phyloP scores from a whole-genome alignment of 306 rosid species.

The Crotalaria pallida region DNA sequence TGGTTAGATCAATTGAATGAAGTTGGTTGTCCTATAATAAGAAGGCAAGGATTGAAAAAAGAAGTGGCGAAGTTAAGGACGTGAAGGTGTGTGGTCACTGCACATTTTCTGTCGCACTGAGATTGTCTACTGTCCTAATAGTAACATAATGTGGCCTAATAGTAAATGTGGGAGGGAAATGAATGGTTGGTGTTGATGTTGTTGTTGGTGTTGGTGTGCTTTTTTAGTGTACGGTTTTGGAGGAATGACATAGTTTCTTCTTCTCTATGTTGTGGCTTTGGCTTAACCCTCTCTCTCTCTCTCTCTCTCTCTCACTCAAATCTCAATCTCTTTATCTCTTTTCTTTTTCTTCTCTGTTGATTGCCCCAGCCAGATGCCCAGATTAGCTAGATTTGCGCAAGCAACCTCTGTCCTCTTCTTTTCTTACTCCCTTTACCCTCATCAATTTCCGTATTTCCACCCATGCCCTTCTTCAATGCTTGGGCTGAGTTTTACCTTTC shows the following conservation, averaged over 20 bases:
- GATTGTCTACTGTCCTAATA: constrained; percentile 34
- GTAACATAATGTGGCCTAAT: constrained; percentile 50
- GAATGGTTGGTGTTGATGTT: constrained; percentile 35
- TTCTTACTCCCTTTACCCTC: constrained; percentile 41
- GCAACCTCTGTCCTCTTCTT: constrained; percentile 51
- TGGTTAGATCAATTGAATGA: constrained; percentile 16
- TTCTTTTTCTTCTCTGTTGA: constrained; percentile 11
- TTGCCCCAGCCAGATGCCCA: constrained; percentile 43
- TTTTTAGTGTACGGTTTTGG: constrained; percentile 32
- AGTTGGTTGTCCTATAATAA: constrained; percentile 2
- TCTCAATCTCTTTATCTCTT: neutral
- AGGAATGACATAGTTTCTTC: neutral
- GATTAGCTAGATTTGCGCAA: constrained; percentile 91
- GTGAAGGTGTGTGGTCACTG: neutral
- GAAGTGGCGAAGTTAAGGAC: too few relatives aligned
- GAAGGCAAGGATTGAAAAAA: constrained; percentile 8
- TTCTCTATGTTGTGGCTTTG: neutral
- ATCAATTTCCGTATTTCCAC: constrained; percentile 24
- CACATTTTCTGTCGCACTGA: constrained; percentile 9
- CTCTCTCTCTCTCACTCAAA: neutral
- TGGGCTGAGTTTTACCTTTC: neutral
- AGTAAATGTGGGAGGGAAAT: constrained; percentile 34
- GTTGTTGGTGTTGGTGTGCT: constrained; percentile 22
- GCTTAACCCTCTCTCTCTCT: neutral
- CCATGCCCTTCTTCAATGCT: constrained; percentile 2